Evolutionary conservation across 805 yeast species (phyloP), one percentile per base, ranked within the genome.

Genomic region (Metschnikowia borealis): DNA sequence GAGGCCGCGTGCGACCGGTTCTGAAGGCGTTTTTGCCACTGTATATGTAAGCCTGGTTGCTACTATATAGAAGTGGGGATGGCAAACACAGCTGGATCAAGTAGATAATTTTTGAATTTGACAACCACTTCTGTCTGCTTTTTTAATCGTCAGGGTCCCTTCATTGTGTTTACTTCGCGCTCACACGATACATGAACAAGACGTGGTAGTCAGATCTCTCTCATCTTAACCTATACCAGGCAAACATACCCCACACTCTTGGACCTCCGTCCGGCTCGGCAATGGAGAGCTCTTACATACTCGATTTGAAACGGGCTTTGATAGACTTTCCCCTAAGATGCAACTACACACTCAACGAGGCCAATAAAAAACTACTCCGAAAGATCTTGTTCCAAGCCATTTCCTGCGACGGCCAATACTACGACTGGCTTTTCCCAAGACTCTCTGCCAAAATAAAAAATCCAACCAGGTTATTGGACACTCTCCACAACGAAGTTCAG

Each of bases 361-460:
- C 52, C 43, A 66, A 66, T 14, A 64, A 65, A 31, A 57, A 54
- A n/a, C 62, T 62, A 14, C 58, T 78, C 11, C 62, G 83, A 35
- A 59, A 69, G n/a, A 68, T 74, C 2, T 63, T 84, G 44, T 78
- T 69, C 50, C 61, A 62, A 18, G 68, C 77, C 2, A 71, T 78
- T 5, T 69, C 84, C 0, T 58, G 61, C 38, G 64, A 65, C 29
- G 82, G 80, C 26, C 57, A 63, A 40, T 73, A 71, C 59, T 51
- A 76, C 50, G 54, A 63, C 31, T 62, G 63, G 52, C 62, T 79
- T 46, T 77, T 80, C 51, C 75, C 77, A 18, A 54, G 56, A 44
- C 61, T 64, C 8, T 56, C 56, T 47, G 31, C 54, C 43, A 39
- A 11, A 13, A 26, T 40, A 14, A 32, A 41, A 20, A 44, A 29